Percentiles rank a stretch among this genome's conserved stretches.
Evolutionary conservation across 1,284 basidiomycete genomes (phyloP).

Genomic region (Malassezia sp.): DNA sequence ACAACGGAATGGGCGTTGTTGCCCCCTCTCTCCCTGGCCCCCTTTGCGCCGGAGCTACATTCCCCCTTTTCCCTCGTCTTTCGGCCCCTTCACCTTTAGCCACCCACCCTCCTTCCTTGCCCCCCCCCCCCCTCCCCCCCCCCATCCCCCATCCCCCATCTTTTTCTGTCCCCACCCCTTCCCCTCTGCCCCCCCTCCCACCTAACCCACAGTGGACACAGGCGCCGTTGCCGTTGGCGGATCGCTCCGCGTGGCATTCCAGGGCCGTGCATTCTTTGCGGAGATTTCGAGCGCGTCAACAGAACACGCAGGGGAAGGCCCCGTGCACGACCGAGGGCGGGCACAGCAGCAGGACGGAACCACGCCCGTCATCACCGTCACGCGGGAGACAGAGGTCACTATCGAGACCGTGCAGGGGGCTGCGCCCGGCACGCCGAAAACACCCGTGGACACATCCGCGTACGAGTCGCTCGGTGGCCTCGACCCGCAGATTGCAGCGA

Average conservation of each 20-base stretch:
- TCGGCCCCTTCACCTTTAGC: no score
- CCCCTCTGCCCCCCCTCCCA: no score
- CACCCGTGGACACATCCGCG: conserved; percentile 39
- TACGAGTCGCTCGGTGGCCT: conserved; percentile 74
- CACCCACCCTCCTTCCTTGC: no score
- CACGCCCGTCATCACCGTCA: conserved; percentile 19
- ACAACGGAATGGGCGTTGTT: no score
- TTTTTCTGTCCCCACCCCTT: no score
- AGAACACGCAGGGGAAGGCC: background rate
- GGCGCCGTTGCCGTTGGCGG: conserved; percentile 18
- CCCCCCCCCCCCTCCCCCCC: no score
- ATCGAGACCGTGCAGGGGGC: conserved; percentile 22
- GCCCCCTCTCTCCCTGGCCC: no score
- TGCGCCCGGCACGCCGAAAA: conserved; percentile 48
- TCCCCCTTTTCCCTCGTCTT: no score
- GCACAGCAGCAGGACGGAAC: no score
- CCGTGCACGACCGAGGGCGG: no score
- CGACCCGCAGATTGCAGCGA: conserved; percentile 71
- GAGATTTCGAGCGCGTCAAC: background rate
- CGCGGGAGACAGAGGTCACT: conserved; percentile 29
- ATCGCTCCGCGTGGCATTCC: conserved; percentile 19
- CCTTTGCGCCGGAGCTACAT: no score
- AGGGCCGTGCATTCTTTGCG: conserved; percentile 7
- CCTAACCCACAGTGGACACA: conserved; percentile 5
- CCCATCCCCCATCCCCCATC: no score